These are phyloP conservation scores for Cystofilobasidium ferigula DNA, from an alignment of 768 basidiomycete species.

Conservation along the genomic window DNA sequence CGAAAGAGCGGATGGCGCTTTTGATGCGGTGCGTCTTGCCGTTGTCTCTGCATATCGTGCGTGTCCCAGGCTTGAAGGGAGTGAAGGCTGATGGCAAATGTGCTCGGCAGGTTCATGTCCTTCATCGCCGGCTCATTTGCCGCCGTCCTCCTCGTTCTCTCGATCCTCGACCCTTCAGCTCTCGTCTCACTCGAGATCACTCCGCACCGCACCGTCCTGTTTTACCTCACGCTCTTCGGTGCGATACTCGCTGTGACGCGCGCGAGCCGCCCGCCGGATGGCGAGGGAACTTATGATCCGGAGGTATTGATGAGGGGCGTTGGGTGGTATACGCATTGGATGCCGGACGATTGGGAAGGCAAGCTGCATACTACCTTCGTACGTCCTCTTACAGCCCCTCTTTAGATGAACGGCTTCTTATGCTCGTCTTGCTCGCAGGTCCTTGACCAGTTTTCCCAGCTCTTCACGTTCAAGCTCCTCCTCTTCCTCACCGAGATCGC, in stretches of 20 bases:
- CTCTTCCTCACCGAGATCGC: slow-evolving; percentile 79
- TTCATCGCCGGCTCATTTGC: slow-evolving; percentile 95
- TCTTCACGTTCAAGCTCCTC: slow-evolving; percentile 85
- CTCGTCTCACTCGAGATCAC: slow-evolving; percentile 92
- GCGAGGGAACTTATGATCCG: slow-evolving; percentile 74
- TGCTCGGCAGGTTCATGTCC: slow-evolving; percentile 63
- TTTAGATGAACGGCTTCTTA: background rate
- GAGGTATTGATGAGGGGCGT: slow-evolving; percentile 86
- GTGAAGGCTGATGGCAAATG: too few relatives aligned
- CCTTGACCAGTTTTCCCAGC: slow-evolving; percentile 77
- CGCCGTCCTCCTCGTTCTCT: slow-evolving; percentile 82
- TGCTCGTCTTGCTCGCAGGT: slow-evolving; percentile 44
- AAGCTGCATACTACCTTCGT: slow-evolving; percentile 56
- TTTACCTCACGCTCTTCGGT: slow-evolving; percentile 82
- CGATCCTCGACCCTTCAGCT: slow-evolving; percentile 84
- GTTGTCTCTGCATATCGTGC: background rate
- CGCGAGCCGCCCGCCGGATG: slow-evolving; percentile 77
- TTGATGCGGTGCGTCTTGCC: slow-evolving; percentile 64
- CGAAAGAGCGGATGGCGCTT: slow-evolving; percentile 81
- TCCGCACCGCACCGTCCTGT: slow-evolving; percentile 78
- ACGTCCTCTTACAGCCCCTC: background rate
- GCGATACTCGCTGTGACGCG: slow-evolving; percentile 76
- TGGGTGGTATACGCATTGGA: slow-evolving; percentile 86
- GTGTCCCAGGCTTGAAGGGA: background rate
- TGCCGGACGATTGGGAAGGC: slow-evolving; percentile 85